Evolutionary conservation across 2,329 filamentous ascomycete genomes (phyloP).

Genomic region (Chalaropsis ovoidea): DNA sequence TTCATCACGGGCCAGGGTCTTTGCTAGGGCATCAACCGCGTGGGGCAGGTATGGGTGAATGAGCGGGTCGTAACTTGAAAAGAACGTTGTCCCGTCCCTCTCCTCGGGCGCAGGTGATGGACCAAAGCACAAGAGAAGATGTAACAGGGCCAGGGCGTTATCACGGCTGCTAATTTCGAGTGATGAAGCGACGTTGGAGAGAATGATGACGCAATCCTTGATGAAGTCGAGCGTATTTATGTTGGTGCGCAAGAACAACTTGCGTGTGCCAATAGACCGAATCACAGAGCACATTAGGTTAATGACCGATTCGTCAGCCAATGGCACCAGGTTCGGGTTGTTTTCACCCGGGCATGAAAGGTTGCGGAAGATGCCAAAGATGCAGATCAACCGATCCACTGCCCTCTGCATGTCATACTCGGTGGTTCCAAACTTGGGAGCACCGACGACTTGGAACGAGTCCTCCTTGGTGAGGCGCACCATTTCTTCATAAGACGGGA

Average conservation of each 20-base stretch:
- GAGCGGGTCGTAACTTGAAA: slow-evolving; percentile 68
- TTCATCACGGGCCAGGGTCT: slow-evolving; percentile 83
- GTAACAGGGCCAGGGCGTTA: slow-evolving; percentile 73
- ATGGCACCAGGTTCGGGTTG: slow-evolving; percentile 56
- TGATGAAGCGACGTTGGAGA: slow-evolving; percentile 77
- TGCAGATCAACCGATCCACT: slow-evolving; percentile 76
- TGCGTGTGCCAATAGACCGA: slow-evolving; percentile 76
- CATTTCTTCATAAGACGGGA: slow-evolving; percentile 81
- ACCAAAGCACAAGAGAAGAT: slow-evolving; percentile 84
- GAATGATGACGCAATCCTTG: slow-evolving; percentile 82
- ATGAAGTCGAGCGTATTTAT: slow-evolving; percentile 88
- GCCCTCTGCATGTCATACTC: slow-evolving; percentile 78
- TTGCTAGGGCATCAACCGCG: slow-evolving; percentile 82
- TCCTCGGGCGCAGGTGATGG: slow-evolving; percentile 59
- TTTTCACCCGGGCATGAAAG: slow-evolving; percentile 64
- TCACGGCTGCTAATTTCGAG: slow-evolving; percentile 77
- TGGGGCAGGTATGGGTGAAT: slow-evolving; percentile 81
- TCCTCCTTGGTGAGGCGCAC: slow-evolving; percentile 68
- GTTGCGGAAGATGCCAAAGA: slow-evolving; percentile 87
- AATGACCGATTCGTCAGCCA: slow-evolving; percentile 68
- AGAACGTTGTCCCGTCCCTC: slow-evolving; percentile 52
- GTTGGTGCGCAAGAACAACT: slow-evolving; percentile 71
- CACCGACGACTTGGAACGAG: slow-evolving; percentile 58
- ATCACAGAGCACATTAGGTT: slow-evolving; percentile 78
- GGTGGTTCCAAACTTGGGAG: slow-evolving; percentile 61